Base-by-base conservation (phyloP, 2,329 filamentous ascomycete species). In the Stromatinia cepivora region DNA sequence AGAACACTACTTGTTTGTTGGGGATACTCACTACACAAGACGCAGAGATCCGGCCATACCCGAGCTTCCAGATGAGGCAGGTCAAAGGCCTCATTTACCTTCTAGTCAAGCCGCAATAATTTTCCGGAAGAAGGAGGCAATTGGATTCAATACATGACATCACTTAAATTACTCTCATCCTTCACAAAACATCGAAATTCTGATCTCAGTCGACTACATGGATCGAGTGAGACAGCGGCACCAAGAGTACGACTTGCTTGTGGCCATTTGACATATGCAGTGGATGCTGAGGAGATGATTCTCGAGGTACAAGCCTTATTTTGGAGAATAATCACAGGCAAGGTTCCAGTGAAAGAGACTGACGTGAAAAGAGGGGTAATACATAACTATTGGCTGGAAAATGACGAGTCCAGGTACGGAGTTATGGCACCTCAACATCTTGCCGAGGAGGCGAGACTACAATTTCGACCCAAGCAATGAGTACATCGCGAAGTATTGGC, bases 1-100 rank as follows among this genome's bases (percentile, higher is more conserved):
- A 1, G 81, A 84, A 71, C 78, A 81, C 46, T 76, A 79, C 58
- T 73, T 84, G 0, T 84, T 80, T 66, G 80, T 83, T 7, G 83
- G 83, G 8, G 83, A 85, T 66, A 81, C 80, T 8, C 78, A 83
- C 67, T 84, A 84, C 72, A 79, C 81, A 66, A 74, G 75, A 31
- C 72, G 74, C 52, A 67, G 71, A 54, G 54, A 61, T 5, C 73
- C 75, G 20, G 74, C 76, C 0, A 74, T 76, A n/a, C 77, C 79
- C 20, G 75, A 72, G 25, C 76, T 80, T 70, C 74, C 74, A 28
- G 50, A 70, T 56, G 68, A 71, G 50, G 50, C 56, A 3, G 71
- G 69, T 15, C 69, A 73, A 54, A 69, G 72, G 0, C 71, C 71
- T 8, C 71, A 68, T 15, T 62, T 74, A 2, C 72, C 71, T 39